phyloP scores from a whole-genome alignment of 1,284 basidiomycete genomes.

The Pseudomicrostroma phylloplanum region DNA sequence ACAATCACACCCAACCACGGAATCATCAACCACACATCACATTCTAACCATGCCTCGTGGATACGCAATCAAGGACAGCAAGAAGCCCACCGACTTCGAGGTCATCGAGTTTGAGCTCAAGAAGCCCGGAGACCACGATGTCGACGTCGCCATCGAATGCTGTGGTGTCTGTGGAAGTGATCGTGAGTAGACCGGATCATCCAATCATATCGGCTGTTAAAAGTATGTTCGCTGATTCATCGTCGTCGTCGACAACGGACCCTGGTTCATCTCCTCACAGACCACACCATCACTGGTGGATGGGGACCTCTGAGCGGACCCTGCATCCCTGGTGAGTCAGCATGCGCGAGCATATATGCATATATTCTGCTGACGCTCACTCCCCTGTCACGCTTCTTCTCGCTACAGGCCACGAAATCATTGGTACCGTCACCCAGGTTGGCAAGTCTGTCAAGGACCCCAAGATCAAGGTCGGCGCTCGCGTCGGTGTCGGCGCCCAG shows the following conservation, averaged over 20 bases:
- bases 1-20: background rate
- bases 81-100: slow-evolving; percentile 50
- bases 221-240: slow-evolving; percentile 26
- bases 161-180: slow-evolving; percentile 41
- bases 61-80: slow-evolving; percentile 46
- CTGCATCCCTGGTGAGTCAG: slow-evolving; percentile 41
- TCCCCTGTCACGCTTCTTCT: slow-evolving; percentile 23
- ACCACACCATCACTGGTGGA: slow-evolving; percentile 43
- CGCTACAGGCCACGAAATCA: slow-evolving; percentile 58
- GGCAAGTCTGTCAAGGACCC: slow-evolving; percentile 52
- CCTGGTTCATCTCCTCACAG: no score
- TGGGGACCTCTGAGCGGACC: slow-evolving; percentile 41
- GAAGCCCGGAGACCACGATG: slow-evolving; percentile 38
- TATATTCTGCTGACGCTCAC: slow-evolving; percentile 1
- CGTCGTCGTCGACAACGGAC: no score
- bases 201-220: slow-evolving; percentile 18
- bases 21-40: background rate
- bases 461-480: slow-evolving; percentile 60
- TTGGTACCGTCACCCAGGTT: slow-evolving; percentile 55
- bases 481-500: slow-evolving; percentile 63
- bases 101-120: slow-evolving; percentile 48
- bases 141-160: slow-evolving; percentile 42
- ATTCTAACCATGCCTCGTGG: slow-evolving; percentile 27
- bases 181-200: no score
- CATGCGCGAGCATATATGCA: background rate